phyloP scores from a whole-genome alignment of 306 rosid genomes.

The Begonia fuchsioides region DNA sequence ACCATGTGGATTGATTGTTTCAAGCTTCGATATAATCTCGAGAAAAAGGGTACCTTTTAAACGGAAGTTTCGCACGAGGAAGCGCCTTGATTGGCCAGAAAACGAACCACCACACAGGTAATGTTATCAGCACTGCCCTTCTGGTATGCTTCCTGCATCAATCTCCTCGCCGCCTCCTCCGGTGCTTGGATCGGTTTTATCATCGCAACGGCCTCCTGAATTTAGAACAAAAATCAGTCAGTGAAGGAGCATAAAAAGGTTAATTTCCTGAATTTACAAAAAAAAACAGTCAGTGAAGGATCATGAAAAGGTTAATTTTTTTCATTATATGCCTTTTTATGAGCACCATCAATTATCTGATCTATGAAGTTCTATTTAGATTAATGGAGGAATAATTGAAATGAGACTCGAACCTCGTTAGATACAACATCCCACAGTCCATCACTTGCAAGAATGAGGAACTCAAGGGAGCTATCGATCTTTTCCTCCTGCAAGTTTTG shows the following conservation, averaged over 20 bases:
- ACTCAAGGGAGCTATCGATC: slow-evolving; percentile 47
- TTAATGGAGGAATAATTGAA: neutral
- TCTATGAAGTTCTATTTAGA: neutral
- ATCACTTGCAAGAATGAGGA: slow-evolving; percentile 72
- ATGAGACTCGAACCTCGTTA: slow-evolving; percentile 35
- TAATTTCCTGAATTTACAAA: neutral
- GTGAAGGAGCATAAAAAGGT: neutral
- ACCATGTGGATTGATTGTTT: too few relatives aligned
- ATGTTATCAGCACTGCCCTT: slow-evolving; percentile 86
- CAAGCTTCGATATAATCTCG: too few relatives aligned
- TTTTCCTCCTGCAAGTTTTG: slow-evolving; percentile 50
- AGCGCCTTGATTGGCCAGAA: slow-evolving; percentile 3
- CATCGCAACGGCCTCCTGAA: slow-evolving; percentile 69
- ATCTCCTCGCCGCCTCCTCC: slow-evolving; percentile 64
- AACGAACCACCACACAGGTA: slow-evolving; percentile 75
- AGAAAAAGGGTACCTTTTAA: too few relatives aligned
- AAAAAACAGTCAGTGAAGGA: neutral
- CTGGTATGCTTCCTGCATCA: slow-evolving; percentile 56
- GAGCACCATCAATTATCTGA: neutral
- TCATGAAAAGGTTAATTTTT: neutral
- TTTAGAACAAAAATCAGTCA: neutral
- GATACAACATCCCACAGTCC: slow-evolving; percentile 92
- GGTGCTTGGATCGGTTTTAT: slow-evolving; percentile 57
- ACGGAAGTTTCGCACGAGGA: too few relatives aligned
- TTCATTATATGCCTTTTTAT: neutral